These are phyloP conservation scores for Fusarium praegraminearum DNA, from an alignment of 2,329 filamentous ascomycete species.

Conservation along the genomic window DNA sequence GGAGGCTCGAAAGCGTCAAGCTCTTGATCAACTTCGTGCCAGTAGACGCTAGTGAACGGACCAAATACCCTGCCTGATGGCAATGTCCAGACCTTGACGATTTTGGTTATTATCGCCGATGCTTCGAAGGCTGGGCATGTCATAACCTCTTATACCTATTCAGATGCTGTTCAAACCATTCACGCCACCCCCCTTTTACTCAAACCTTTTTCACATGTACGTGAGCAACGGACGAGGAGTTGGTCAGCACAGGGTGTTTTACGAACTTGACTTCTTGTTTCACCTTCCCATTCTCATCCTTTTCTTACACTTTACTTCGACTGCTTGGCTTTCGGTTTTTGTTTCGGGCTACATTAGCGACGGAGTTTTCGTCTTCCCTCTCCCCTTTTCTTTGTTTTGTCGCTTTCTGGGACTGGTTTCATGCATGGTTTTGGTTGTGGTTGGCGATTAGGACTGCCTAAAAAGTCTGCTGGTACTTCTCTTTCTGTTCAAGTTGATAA, in stretches of 20 bases:
- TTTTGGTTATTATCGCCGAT: not conserved
- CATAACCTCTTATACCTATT: not conserved
- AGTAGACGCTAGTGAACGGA: slow-evolving; percentile 46
- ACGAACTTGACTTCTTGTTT: slow-evolving; percentile 21
- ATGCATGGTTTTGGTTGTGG: slow-evolving; percentile 39
- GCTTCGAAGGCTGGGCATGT: not conserved
- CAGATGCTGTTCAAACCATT: not conserved
- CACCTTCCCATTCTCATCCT: not conserved
- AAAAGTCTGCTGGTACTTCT: slow-evolving; percentile 8
- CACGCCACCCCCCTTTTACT: not conserved
- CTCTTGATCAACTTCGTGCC: slow-evolving; percentile 53
- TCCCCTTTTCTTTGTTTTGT: slow-evolving; percentile 5
- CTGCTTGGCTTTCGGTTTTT: slow-evolving; percentile 5
- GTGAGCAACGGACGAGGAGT: slow-evolving; percentile 39
- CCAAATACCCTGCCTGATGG: not conserved
- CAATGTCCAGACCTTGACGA: not conserved
- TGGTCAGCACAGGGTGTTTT: slow-evolving; percentile 37
- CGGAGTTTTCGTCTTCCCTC: slow-evolving; percentile 51
- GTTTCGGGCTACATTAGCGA: slow-evolving; percentile 53
- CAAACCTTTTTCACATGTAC: slow-evolving; percentile 23
- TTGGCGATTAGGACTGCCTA: slow-evolving; percentile 10
- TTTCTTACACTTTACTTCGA: slow-evolving; percentile 18
- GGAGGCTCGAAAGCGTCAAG: slow-evolving; percentile 63
- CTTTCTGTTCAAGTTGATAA: slow-evolving; percentile 6
- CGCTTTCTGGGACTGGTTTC: slow-evolving; percentile 18